Evolutionary conservation across 208 protist species (phyloP).

Genomic region (Blechomonas ayalai): DNA sequence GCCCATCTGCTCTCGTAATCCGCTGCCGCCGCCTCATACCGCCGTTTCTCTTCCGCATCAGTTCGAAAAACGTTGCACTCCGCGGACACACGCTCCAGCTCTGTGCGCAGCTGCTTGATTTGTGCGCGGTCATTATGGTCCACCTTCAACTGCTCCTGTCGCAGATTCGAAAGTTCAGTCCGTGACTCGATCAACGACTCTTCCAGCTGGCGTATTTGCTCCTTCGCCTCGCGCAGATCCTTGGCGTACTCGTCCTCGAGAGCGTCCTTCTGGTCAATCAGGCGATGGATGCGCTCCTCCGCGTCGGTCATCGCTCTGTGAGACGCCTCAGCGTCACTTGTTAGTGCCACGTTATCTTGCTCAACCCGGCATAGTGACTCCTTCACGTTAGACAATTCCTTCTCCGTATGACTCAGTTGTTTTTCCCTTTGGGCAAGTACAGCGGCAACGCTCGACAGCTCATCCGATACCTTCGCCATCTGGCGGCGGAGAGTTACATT

Average conservation of each 20-base stretch:
- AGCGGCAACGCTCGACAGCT: constrained; percentile 53
- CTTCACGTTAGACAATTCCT: constrained; percentile 18
- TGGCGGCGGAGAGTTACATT: constrained; percentile 65
- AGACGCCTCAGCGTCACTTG: constrained; percentile 34
- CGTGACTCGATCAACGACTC: constrained; percentile 33
- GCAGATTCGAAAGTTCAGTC: constrained; percentile 31
- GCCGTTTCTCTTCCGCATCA: constrained; percentile 15
- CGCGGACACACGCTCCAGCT: constrained; percentile 30
- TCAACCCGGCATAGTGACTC: constrained; percentile 22
- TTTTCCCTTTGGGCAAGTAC: constrained; percentile 67
- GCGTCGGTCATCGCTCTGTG: constrained; percentile 36
- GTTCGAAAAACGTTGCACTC: constrained; percentile 32
- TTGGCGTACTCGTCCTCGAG: constrained; percentile 50
- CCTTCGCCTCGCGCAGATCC: constrained; percentile 49
- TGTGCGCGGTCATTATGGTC: constrained; percentile 26
- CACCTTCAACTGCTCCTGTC: constrained; percentile 36
- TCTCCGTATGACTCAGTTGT: constrained; percentile 30
- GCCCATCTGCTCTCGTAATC: constrained; percentile 37
- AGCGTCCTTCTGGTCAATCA: constrained; percentile 45
- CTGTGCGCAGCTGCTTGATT: constrained; percentile 30
- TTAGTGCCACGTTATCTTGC: constrained; percentile 44
- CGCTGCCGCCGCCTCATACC: constrained; percentile 23
- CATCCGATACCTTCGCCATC: constrained; percentile 42
- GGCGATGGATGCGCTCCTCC: constrained; percentile 37
- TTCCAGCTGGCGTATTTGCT: constrained; percentile 42